Percentiles rank a stretch among this genome's conserved stretches.
These are phyloP conservation scores for Raphanus hybrid DNA, from an alignment of 441 rosid genomes.

Conservation along the genomic window DNA sequence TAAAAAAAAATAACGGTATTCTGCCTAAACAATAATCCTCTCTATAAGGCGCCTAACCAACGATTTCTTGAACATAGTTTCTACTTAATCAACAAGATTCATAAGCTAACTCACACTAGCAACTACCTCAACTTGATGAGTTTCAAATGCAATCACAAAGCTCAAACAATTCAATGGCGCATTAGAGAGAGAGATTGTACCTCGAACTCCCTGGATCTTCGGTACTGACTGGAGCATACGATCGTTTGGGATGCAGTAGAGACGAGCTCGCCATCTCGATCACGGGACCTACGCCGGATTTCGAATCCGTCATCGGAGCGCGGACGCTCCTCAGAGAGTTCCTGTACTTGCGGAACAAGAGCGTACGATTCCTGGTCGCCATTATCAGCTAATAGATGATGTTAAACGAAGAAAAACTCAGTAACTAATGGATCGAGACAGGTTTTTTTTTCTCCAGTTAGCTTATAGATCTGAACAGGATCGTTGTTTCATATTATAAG, in stretches of 20 bases:
- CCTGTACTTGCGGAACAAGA: conserved; percentile 72
- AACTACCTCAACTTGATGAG: neutral
- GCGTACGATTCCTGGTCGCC: conserved; percentile 89
- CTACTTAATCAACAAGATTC: neutral
- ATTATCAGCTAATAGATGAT: conserved; percentile 39
- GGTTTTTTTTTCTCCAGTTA: neutral
- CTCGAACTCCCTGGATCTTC: conserved; percentile 89
- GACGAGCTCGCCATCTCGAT: conserved; percentile 89
- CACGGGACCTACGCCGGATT: conserved; percentile 69
- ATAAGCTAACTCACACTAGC: conserved; percentile 11
- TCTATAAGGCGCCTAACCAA: no score
- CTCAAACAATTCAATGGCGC: neutral
- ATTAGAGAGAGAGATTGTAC: conserved; percentile 37
- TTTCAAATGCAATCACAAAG: neutral
- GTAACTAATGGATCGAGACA: conserved; percentile 21
- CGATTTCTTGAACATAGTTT: neutral
- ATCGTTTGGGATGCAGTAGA: conserved; percentile 66
- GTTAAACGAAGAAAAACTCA: conserved; percentile 16
- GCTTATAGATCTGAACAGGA: conserved; percentile 36
- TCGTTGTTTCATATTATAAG: conserved; percentile 29
- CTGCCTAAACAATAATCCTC: no score
- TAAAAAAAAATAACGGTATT: no score
- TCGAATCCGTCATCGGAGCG: conserved; percentile 51
- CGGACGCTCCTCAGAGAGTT: conserved; percentile 90
- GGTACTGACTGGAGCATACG: conserved; percentile 82